These are phyloP conservation scores for Lophium mytilinum DNA, from an alignment of 495 filamentous ascomycete genomes.

Conservation along the genomic window DNA sequence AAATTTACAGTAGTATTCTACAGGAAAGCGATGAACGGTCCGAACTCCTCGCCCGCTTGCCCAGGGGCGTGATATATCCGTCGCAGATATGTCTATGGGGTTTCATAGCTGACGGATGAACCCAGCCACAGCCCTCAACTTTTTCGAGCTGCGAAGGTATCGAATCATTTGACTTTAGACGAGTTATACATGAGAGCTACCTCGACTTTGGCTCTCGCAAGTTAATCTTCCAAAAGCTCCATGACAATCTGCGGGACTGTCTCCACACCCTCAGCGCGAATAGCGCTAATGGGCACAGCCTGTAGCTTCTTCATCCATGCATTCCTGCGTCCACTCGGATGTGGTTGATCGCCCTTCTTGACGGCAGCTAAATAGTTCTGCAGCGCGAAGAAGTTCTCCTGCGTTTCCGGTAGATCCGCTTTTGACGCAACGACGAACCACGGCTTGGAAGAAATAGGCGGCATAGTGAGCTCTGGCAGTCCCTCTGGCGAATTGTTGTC, in stretches of 20 bases:
- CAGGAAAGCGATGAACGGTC: too few species aligned
- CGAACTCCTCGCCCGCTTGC: too few species aligned
- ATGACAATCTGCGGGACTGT: conserved; percentile 71
- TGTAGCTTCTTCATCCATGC: conserved; percentile 58
- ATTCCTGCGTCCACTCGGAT: conserved; percentile 62
- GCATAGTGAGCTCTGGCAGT: conserved; percentile 31
- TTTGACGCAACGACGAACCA: conserved; percentile 98
- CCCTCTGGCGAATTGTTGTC: conserved; percentile 3
- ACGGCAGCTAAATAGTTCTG: conserved; percentile 59
- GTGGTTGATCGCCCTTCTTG: conserved; percentile 46
- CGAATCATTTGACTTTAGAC: too few species aligned
- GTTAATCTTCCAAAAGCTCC: conserved; percentile 51
- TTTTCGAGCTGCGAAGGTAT: too few species aligned
- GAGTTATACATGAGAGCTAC: too few species aligned
- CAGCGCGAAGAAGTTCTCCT: conserved; percentile 64
- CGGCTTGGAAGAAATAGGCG: conserved; percentile 75
- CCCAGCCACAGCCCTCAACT: too few species aligned
- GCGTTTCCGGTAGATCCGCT: conserved; percentile 71
- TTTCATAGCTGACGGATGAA: too few species aligned
- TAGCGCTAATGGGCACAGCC: conserved; percentile 81
- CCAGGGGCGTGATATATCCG: too few species aligned
- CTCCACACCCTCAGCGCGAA: conserved; percentile 72
- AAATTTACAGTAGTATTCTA: too few species aligned
- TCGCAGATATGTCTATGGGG: too few species aligned
- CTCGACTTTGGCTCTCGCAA: too few species aligned